Evolutionary conservation across 495 filamentous ascomycete genomes (phyloP).

Genomic region (Pyronema omphalodes): DNA sequence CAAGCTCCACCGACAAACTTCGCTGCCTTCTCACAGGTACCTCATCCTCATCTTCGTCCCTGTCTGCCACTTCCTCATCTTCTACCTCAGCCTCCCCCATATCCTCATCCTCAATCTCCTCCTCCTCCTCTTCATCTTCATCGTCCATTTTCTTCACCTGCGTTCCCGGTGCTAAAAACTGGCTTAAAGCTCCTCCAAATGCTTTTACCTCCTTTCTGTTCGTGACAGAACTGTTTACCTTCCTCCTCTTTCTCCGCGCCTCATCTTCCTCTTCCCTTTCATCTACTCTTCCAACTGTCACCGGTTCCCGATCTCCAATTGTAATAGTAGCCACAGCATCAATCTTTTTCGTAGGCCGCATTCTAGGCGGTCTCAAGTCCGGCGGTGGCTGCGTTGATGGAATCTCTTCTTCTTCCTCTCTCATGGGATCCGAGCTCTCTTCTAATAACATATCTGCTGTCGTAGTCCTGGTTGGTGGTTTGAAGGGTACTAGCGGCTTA

Average conservation of each 20-base stretch:
- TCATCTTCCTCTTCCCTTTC: neutral
- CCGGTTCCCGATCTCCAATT: constrained; percentile 53
- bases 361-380: neutral
- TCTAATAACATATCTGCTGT: constrained; percentile 5
- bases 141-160: constrained; percentile 27
- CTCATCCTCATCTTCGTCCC: constrained; percentile 7
- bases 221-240: neutral
- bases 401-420: neutral
- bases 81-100: constrained; percentile 1
- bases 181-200: constrained; percentile 38
- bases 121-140: constrained; percentile 27
- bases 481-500: neutral
- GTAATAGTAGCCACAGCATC: constrained; percentile 59
- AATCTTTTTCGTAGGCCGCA: neutral
- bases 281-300: constrained; percentile 29
- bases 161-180: constrained; percentile 56
- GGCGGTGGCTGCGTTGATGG: neutral
- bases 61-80: constrained; percentile 1
- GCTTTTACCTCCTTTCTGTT: constrained; percentile 8
- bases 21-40: too few species aligned
- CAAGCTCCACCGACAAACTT: too few species aligned
- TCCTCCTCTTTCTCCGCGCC: constrained; percentile 19
- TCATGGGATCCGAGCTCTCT: neutral
- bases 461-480: neutral
- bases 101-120: constrained; percentile 12